Percentiles rank a stretch among this genome's conserved stretches.
Conservation (phyloP, 495 filamentous ascomycete species). For the Aspergillus cristatus region DNA sequence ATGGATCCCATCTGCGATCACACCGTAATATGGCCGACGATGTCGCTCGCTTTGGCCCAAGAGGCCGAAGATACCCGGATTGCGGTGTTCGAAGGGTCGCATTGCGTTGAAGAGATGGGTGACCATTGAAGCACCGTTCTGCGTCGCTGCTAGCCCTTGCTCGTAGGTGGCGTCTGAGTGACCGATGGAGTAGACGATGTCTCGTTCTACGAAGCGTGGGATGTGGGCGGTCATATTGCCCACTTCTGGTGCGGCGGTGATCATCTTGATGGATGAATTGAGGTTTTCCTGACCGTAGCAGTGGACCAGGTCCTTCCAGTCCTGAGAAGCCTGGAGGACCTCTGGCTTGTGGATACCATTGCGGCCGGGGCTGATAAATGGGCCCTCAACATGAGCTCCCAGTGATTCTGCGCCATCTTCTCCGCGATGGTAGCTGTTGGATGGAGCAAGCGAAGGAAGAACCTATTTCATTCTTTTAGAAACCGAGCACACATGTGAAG, state of each 20-base stretch:
- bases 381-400: constrained; percentile 78
- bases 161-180: constrained; percentile 76
- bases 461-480: constrained; percentile 33
- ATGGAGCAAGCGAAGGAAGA: constrained; percentile 64
- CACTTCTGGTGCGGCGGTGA: constrained; percentile 75
- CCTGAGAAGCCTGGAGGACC: constrained; percentile 47
- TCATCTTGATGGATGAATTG: constrained; percentile 49
- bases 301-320: constrained; percentile 47
- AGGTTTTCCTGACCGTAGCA: constrained; percentile 65
- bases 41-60: constrained; percentile 40
- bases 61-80: constrained; percentile 75
- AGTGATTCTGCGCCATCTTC: constrained; percentile 68
- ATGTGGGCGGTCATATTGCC: constrained; percentile 54
- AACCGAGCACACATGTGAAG: too few species aligned
- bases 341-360: constrained; percentile 63
- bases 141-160: constrained; percentile 54
- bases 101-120: constrained; percentile 91
- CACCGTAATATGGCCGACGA: constrained; percentile 45
- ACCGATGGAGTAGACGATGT: constrained; percentile 67
- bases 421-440: constrained; percentile 33
- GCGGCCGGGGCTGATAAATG: constrained; percentile 64
- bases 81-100: constrained; percentile 74
- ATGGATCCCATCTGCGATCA: constrained; percentile 57
- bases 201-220: constrained; percentile 44
- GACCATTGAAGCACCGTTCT: constrained; percentile 69